These are phyloP conservation scores for Xenoacremonium recifei DNA, from an alignment of 2,329 filamentous ascomycete genomes.

Conservation along the genomic window DNA sequence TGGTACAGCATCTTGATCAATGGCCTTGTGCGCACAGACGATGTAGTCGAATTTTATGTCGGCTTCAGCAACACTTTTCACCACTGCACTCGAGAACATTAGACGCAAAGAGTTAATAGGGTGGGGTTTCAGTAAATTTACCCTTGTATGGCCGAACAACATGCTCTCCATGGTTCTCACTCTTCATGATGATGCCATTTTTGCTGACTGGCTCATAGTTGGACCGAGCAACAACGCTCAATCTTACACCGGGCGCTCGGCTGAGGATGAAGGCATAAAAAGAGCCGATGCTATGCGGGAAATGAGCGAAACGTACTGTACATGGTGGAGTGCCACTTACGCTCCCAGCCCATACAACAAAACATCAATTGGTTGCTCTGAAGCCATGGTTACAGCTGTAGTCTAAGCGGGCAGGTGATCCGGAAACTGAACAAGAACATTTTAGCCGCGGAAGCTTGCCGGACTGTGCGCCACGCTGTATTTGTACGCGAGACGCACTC, in stretches of 20 bases:
- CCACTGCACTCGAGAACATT: neutral
- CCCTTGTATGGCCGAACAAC: constrained; percentile 45
- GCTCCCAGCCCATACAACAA: constrained; percentile 54
- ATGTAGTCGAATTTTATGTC: constrained; percentile 16
- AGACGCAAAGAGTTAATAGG: neutral
- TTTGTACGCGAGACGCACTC: neutral
- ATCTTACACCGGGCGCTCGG: constrained; percentile 40
- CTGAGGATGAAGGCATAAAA: constrained; percentile 56
- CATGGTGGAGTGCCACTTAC: constrained; percentile 33
- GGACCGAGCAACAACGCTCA: constrained; percentile 60
- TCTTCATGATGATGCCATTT: constrained; percentile 52
- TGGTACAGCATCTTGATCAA: constrained; percentile 13
- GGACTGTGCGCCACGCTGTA: neutral
- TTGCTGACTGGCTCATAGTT: constrained; percentile 55
- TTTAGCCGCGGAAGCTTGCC: neutral
- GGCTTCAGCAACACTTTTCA: constrained; percentile 14
- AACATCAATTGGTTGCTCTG: constrained; percentile 24
- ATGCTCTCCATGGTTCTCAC: constrained; percentile 55
- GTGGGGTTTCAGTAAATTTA: constrained; percentile 10
- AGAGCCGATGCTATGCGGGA: constrained; percentile 47
- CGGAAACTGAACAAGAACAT: no score
- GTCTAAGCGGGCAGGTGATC: no score
- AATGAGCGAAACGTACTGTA: neutral
- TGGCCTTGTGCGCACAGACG: constrained; percentile 20
- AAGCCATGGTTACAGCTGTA: neutral